These are phyloP conservation scores for Cyathus striatus DNA, from an alignment of 768 basidiomycete species.

Conservation along the genomic window DNA sequence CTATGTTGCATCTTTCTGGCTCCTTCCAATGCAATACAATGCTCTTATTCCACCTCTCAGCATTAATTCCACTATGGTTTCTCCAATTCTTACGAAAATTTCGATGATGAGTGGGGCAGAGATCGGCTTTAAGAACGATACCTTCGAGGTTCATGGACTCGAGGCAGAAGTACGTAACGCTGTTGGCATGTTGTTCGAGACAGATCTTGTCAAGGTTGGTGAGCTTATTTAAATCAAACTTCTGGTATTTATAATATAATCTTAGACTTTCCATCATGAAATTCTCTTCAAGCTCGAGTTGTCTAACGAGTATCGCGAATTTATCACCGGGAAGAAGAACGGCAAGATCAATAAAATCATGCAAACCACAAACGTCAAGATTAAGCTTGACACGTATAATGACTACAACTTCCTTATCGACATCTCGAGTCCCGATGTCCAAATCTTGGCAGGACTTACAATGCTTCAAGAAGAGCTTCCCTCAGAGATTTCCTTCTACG, in stretches of 20 bases:
- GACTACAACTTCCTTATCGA: conserved; percentile 95
- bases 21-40: conserved; percentile 91
- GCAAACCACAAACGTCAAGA: conserved; percentile 95
- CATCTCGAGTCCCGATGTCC: conserved; percentile 79
- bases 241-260: background rate
- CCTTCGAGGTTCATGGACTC: conserved; percentile 94
- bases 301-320: conserved; percentile 96
- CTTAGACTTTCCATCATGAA: conserved; percentile 89
- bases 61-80: conserved; percentile 77
- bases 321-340: conserved; percentile 99
- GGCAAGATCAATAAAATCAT: conserved; percentile 99
- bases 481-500: conserved; percentile 97
- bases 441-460: conserved; percentile 81
- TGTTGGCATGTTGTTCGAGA: conserved; percentile 79
- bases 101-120: conserved; percentile 87
- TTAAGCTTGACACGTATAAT: conserved; percentile 98
- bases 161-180: conserved; percentile 88
- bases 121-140: conserved; percentile 94
- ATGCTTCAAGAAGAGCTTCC: conserved; percentile 97
- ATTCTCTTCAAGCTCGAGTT: conserved; percentile 98
- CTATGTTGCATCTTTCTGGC: conserved; percentile 97
- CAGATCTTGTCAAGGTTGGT: conserved; percentile 86
- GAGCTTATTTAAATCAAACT: no score
- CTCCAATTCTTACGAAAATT: conserved; percentile 81
- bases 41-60: conserved; percentile 80